A percentile compares a stretch with the other conserved stretches of the same genome.
phyloP scores from a whole-genome alignment of 225 moss, liverwort and hornwort genomes.

The Marchantia paleacea region DNA sequence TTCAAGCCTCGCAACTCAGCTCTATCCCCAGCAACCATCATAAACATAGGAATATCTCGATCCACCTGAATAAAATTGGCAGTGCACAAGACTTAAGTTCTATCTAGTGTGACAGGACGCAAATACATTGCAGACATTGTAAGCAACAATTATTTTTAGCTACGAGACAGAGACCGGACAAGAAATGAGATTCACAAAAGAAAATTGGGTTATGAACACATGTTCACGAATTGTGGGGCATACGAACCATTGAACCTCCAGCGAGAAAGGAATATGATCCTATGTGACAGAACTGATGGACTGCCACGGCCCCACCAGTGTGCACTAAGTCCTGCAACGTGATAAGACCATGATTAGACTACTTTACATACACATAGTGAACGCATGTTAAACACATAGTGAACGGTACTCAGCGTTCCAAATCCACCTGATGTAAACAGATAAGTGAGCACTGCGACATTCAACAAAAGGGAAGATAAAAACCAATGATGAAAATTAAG shows the following conservation, averaged over 20 bases:
- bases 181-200: background rate
- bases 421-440: too few species aligned
- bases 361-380: too few species aligned
- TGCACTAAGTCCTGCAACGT: slow-evolving; percentile 78
- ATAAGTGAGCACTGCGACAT: too few species aligned
- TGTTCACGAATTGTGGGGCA: background rate
- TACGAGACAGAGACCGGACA: too few species aligned
- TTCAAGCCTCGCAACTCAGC: slow-evolving; percentile 86
- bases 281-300: slow-evolving; percentile 85
- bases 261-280: slow-evolving; percentile 91
- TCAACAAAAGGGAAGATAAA: too few species aligned
- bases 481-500: too few species aligned
- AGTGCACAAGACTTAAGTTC: background rate
- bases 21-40: slow-evolving; percentile 92
- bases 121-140: too few species aligned
- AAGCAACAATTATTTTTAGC: too few species aligned
- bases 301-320: slow-evolving; percentile 91
- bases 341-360: too few species aligned
- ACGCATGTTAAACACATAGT: too few species aligned
- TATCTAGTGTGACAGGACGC: background rate
- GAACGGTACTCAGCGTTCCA: too few species aligned
- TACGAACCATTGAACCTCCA: slow-evolving; percentile 79
- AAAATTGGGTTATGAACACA: background rate
- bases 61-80: slow-evolving; percentile 50
- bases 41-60: slow-evolving; percentile 88